Evolutionary conservation across 306 rosid species (phyloP).

Genomic region (Alnus rubra): DNA sequence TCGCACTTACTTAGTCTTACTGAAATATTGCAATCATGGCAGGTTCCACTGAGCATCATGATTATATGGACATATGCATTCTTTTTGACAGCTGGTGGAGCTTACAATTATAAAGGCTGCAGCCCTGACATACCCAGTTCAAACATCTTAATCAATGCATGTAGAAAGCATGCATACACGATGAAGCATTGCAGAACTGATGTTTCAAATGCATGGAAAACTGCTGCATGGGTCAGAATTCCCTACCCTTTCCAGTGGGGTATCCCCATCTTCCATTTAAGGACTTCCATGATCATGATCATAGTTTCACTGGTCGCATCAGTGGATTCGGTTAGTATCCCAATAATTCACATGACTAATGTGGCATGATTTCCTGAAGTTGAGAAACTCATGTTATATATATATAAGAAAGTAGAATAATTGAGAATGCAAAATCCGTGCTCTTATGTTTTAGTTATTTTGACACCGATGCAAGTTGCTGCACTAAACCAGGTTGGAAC

Average conservation of each 20-base stretch:
- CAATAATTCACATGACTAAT: neutral
- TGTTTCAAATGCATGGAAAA: slow-evolving; percentile 71
- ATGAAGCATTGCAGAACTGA: slow-evolving; percentile 92
- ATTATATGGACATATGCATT: slow-evolving; percentile 82
- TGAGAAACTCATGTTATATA: neutral
- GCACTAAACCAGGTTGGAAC: slow-evolving; percentile 70
- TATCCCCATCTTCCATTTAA: slow-evolving; percentile 71
- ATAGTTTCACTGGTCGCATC: slow-evolving; percentile 77
- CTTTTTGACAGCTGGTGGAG: slow-evolving; percentile 93
- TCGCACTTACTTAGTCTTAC: slow-evolving; percentile 14
- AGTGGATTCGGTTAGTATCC: slow-evolving; percentile 76
- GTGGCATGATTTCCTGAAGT: slow-evolving; percentile 12
- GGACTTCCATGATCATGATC: slow-evolving; percentile 80
- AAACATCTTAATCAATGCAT: slow-evolving; percentile 72
- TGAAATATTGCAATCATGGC: slow-evolving; percentile 30
- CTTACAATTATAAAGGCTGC: slow-evolving; percentile 82
- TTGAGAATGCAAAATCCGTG: neutral
- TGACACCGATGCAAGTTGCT: slow-evolving; percentile 8
- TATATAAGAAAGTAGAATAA: neutral
- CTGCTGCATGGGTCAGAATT: slow-evolving; percentile 77
- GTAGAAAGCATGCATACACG: slow-evolving; percentile 77
- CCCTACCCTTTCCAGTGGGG: slow-evolving; percentile 97
- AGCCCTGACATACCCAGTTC: slow-evolving; percentile 79
- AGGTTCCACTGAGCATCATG: slow-evolving; percentile 85
- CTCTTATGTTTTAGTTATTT: neutral